phyloP scores from a whole-genome alignment of 2,329 filamentous ascomycete species.

The Colletotrichum nymphaeae region DNA sequence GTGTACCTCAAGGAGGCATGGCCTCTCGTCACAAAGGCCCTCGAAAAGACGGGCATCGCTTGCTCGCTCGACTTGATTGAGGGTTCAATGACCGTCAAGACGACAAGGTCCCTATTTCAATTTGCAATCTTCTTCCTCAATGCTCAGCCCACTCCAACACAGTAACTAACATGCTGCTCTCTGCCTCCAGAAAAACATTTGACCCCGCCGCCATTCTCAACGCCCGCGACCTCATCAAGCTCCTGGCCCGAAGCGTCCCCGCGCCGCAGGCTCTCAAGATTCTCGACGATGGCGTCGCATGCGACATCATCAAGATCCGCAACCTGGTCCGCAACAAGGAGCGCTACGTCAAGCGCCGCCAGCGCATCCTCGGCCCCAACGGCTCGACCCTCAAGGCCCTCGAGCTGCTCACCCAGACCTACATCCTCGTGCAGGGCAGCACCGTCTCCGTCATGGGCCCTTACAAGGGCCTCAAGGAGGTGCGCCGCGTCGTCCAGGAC shows the following conservation, averaged over 20 bases:
- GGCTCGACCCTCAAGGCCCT: constrained; percentile 94
- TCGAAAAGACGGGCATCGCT: constrained; percentile 89
- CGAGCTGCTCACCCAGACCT: constrained; percentile 89
- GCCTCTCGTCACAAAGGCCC: constrained; percentile 87
- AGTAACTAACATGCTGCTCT: constrained; percentile 6
- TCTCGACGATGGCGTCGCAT: constrained; percentile 89
- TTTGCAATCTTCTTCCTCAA: constrained; percentile 51
- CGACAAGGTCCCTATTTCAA: constrained; percentile 76
- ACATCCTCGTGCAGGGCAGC: constrained; percentile 96
- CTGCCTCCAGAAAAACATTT: constrained; percentile 74
- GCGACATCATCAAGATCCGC: constrained; percentile 96
- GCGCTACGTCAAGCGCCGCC: constrained; percentile 92
- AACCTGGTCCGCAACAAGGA: constrained; percentile 94
- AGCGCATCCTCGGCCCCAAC: constrained; percentile 90
- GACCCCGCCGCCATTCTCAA: constrained; percentile 95
- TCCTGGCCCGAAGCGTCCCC: constrained; percentile 90
- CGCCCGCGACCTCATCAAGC: constrained; percentile 92
- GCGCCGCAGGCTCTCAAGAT: constrained; percentile 95
- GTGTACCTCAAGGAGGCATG: constrained; percentile 92
- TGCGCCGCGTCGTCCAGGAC: constrained; percentile 89
- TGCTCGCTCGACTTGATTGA: constrained; percentile 95
- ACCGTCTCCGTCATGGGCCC: constrained; percentile 93
- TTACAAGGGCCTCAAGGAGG: constrained; percentile 93
- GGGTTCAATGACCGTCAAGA: constrained; percentile 96
- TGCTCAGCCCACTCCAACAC: not conserved